Evolutionary conservation across 208 protist genomes (phyloP).

Genomic region (Herpetomonas tarakana): DNA sequence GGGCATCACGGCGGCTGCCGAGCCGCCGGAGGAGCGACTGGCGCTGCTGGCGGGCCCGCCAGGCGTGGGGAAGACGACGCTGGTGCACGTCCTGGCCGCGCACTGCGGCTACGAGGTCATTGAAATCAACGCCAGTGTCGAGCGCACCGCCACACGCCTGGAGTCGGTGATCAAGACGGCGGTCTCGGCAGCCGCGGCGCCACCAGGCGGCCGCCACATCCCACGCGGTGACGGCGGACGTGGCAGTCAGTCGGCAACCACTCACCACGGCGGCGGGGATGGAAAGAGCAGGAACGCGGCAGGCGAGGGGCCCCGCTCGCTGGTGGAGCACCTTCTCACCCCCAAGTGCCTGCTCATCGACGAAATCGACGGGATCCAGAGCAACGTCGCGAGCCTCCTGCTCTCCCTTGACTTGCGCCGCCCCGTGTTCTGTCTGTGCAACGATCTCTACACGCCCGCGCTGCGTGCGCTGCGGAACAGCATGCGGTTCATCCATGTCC

Average conservation of each 20-base stretch:
- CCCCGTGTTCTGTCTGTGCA: slow-evolving; percentile 85
- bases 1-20: not conserved
- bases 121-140: slow-evolving; percentile 95
- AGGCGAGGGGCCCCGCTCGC: slow-evolving; percentile 10
- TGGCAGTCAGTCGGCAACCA: not conserved
- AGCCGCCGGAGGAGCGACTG: slow-evolving; percentile 59
- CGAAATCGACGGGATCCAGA: slow-evolving; percentile 88
- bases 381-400: slow-evolving; percentile 59
- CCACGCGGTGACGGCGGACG: not conserved
- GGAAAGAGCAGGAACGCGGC: not conserved
- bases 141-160: slow-evolving; percentile 72
- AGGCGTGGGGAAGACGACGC: slow-evolving; percentile 95
- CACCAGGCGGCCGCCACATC: slow-evolving; percentile 15
- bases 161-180: slow-evolving; percentile 66
- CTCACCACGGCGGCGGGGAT: not conserved
- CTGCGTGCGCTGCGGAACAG: slow-evolving; percentile 62
- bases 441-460: slow-evolving; percentile 78
- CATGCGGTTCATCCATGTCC: slow-evolving; percentile 45
- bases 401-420: slow-evolving; percentile 53
- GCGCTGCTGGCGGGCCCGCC: slow-evolving; percentile 91
- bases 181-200: slow-evolving; percentile 30
- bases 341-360: slow-evolving; percentile 89
- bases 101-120: slow-evolving; percentile 93
- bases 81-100: slow-evolving; percentile 92
- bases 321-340: slow-evolving; percentile 54